These are phyloP conservation scores for Beauveria bassiana DNA, from an alignment of 2,329 filamentous ascomycete genomes.

Conservation along the genomic window DNA sequence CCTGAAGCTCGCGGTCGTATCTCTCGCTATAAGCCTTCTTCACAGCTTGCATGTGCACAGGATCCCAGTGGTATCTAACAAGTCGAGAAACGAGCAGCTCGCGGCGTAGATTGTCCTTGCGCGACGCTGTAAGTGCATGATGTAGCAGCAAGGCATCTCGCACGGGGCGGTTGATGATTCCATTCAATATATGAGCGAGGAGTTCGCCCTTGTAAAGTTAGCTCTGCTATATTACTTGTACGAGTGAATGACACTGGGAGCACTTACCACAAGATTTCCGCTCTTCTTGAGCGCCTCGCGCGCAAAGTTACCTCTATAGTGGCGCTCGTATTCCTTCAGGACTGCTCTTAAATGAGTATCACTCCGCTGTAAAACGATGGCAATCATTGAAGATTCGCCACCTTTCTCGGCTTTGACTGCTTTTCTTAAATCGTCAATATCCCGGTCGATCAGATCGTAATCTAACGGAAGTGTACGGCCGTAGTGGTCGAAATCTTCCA, in stretches of 20 bases:
- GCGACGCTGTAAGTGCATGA: slow-evolving; percentile 74
- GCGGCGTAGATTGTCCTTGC: slow-evolving; percentile 63
- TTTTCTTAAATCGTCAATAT: slow-evolving; percentile 63
- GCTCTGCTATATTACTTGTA: not conserved
- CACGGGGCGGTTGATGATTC: slow-evolving; percentile 89
- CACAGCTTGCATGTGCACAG: slow-evolving; percentile 68
- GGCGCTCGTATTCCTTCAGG: slow-evolving; percentile 65
- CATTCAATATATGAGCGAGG: slow-evolving; percentile 90
- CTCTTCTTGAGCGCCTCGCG: slow-evolving; percentile 82
- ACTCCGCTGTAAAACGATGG: slow-evolving; percentile 72
- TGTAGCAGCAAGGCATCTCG: slow-evolving; percentile 86
- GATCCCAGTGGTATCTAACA: slow-evolving; percentile 89
- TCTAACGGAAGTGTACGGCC: slow-evolving; percentile 54
- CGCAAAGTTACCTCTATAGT: slow-evolving; percentile 74
- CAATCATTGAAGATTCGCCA: slow-evolving; percentile 81
- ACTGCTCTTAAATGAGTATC: slow-evolving; percentile 78
- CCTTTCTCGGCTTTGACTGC: slow-evolving; percentile 67
- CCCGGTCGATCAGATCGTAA: slow-evolving; percentile 53
- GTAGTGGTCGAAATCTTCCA: slow-evolving; percentile 68
- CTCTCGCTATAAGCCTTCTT: slow-evolving; percentile 73
- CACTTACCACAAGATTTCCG: slow-evolving; percentile 81
- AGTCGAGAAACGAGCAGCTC: slow-evolving; percentile 84
- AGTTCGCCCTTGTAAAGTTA: slow-evolving; percentile 66
- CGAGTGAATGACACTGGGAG: slow-evolving; percentile 3
- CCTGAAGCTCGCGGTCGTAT: slow-evolving; percentile 66